Base-by-base conservation (phyloP, 1,284 basidiomycete genomes). In the Puccinia sorghi region DNA sequence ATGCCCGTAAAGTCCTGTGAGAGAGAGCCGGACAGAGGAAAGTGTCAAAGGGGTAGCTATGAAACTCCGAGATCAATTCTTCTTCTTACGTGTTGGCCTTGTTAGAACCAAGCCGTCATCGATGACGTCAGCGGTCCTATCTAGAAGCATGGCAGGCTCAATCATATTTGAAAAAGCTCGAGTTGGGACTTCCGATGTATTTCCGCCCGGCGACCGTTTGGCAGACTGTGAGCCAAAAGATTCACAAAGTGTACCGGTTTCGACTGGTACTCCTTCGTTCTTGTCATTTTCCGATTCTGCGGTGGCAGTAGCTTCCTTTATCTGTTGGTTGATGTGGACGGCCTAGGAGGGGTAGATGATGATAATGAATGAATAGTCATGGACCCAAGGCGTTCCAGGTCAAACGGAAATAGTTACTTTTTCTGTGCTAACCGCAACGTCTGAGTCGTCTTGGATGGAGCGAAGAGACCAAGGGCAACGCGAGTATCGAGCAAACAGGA, bases 401-500 rank as follows among this genome's bases (percentile, higher is more conserved):
- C 20, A 73, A 72, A 48, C 3, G 71, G 13, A 13, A 27, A 37
- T 17, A 56, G 3, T 17, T 37, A 75, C 73, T 48, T 75, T 75
- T 11, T 66, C 73, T 39, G 48, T 61, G 37, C 61, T 75, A 7
- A 48, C 20, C 15, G 48, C 59, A 37, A 59, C 6, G 32, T 39
- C 22, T 17, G 43, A 48, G 32, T 63, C 25, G 2, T 50, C 7
- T 54, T 54, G 5, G 11, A 22, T 66, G 1, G 50, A 52, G 22
- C 79, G 27, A 13, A 82, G 32, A 13, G 9, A 43, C 82, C 82
- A 82, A 1, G 41, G 46, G 22, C 80, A 81, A 20, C 80, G 80
- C 0, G 80, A 69, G 15, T 82, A 82, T 41, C 82, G 72, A 1
- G 82, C 82, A 72, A 83, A 83, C n/a, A 82, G 78, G 22, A 82